Base-by-base conservation (phyloP, 2,329 filamentous ascomycete genomes). In the Hymenoscyphus salicellus region DNA sequence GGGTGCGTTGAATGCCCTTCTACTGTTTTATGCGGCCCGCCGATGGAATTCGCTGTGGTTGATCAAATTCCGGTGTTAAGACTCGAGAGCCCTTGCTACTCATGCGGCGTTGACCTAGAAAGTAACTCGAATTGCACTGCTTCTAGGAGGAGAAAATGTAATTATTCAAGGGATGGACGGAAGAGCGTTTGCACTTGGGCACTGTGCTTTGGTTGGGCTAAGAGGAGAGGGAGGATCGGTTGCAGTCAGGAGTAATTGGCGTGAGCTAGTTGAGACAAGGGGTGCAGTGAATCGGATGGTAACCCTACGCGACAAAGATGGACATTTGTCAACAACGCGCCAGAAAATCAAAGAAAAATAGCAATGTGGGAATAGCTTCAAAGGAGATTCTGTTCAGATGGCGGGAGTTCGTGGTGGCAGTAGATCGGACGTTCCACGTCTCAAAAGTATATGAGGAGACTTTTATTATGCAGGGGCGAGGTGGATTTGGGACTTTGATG, bases 381-480 rank as follows among this genome's bases (percentile, higher is more conserved):
- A 16, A 49, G 46, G 43, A 33, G 55, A 32, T 60, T 55, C 52
- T 56, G 57, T 58, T 55, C 26, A 62, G 38, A 55, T 20, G 63
- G 43, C 8, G 32, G 20, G 14, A 52, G 46, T 52, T 52, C 46
- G 20, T 52, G 17, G 30, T 58, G 55, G 28, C 28, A 28, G 68
- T 36, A 65, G 65, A 66, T 69, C 59, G 46, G 41, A 69, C 68
- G 62, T 61, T 67, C 62, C 11, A 57, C 66, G 71, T 72, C 69
- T 72, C 68, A 62, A 68, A 62, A 58, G 59, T 60, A n/a, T 32
- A 28, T 32, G 46, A 32, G 60, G 30, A 61, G 28, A 20, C 30
- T 30, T 55, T 16, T 56, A 55, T 55, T 61, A 55, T 46, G 58
- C 36, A 60, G 32, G 36, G 32, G 58, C 58, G 14, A 6, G 58